Base-by-base conservation (phyloP, 768 basidiomycete genomes). In the Suillus fuscotomentosus region DNA sequence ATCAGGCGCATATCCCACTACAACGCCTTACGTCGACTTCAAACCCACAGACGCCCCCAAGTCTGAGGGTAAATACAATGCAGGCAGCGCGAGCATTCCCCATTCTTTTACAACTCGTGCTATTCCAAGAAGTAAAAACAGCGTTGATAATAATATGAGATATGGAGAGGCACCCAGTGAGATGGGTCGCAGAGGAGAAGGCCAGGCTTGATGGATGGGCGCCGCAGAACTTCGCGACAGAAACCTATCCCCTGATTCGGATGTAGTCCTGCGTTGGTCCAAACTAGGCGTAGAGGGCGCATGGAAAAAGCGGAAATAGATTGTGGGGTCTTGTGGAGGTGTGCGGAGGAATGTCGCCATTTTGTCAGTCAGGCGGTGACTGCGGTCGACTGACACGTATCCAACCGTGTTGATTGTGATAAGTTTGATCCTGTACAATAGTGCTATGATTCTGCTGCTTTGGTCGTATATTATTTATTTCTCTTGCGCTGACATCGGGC, bases 1-100 rank as follows among this genome's bases (percentile, higher is more conserved):
- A 2, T 84, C 86, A 13, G 90, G 90, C 68, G 90, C 89, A 6
- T 87, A 86, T 73, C 81, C 84, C 48, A 79, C 80, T 38, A 82
- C 83, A 24, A 73, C 80, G 2, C 78, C 86, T 20, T 83, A 82
- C 71, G 74, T 79, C 62, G 79, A 78, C 70, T 80, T 76, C 74
- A 63, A 74, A 14, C 60, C 82, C 42, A 77, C 84, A 6, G 79
- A 78, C 56, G 72, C 81, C 20, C 79, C 82, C 42, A 73, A 77
- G 38, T 68, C 74, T 3, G 70, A 74, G 54, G 78, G 72, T 56
- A 73, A 79, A 64, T 73, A 79, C 50, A 78, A 78, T 71, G 83
- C 84, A 17, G 82, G 83, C 20, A 78, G 79, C 66, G 72, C 80
- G 43, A 73, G 73, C 63, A 66, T 76, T 55, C 82, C 83, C 20